Percentiles rank a stretch among this genome's conserved stretches.
Evolutionary conservation across 2,329 filamentous ascomycete species (phyloP).

Genomic region (Thielaviopsis musarum): DNA sequence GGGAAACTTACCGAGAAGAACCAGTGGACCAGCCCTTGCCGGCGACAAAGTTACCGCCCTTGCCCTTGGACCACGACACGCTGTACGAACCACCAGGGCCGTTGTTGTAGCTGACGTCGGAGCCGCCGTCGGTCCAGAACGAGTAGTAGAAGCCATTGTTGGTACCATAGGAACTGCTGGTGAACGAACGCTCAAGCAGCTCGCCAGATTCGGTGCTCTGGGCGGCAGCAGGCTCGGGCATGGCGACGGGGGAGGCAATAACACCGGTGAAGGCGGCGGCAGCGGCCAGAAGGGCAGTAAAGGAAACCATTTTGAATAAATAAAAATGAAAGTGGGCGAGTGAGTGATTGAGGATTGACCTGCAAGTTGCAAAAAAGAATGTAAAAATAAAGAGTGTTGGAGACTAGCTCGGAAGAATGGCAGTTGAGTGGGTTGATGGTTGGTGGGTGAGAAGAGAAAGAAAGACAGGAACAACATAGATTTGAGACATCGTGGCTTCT

Average conservation of each 20-base stretch:
- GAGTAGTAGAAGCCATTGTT: conserved; percentile 31
- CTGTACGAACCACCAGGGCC: conserved; percentile 26
- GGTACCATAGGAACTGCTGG: conserved; percentile 21
- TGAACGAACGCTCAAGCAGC: conserved; percentile 12
- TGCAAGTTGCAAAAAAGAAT: background rate
- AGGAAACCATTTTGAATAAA: conserved; percentile 1
- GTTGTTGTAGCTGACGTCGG: conserved; percentile 29
- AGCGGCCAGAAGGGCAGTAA: conserved; percentile 5
- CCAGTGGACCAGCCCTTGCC: conserved; percentile 44
- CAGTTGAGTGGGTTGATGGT: background rate
- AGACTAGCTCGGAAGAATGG: background rate
- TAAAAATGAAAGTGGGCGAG: too few relatives aligned
- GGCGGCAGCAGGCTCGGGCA: conserved; percentile 1
- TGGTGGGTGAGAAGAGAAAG: background rate
- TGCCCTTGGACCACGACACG: conserved; percentile 23
- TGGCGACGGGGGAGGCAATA: conserved; percentile 2
- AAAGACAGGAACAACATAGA: too few relatives aligned
- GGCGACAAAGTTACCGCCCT: conserved; percentile 35
- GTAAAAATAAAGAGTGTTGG: background rate
- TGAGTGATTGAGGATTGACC: background rate
- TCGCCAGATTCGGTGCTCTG: background rate
- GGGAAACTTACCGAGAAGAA: conserved; percentile 23
- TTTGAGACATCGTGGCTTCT: too few relatives aligned
- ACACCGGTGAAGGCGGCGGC: background rate
- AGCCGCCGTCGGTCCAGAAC: conserved; percentile 31